Evolutionary conservation across 2,329 filamentous ascomycete genomes (phyloP).

Genomic region (Karstenula rhodostoma): DNA sequence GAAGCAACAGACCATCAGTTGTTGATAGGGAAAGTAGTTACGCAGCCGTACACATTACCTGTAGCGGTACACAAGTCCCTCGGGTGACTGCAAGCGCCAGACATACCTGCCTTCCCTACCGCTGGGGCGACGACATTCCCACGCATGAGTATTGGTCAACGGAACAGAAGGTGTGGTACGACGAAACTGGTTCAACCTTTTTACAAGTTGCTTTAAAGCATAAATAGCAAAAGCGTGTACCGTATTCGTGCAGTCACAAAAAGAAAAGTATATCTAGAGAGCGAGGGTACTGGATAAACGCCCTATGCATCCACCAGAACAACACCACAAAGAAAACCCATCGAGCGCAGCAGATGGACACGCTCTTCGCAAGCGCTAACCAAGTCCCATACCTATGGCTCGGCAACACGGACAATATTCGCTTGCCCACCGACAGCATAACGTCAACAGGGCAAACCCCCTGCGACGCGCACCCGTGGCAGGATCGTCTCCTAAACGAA

Average conservation of each 20-base stretch:
- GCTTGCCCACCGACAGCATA: background rate
- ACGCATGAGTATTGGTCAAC: conserved; percentile 3
- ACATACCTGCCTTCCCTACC: conserved; percentile 21
- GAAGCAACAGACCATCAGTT: no score
- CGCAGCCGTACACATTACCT: no score
- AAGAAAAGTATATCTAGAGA: background rate
- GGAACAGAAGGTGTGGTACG: conserved; percentile 1
- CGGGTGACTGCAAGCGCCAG: no score
- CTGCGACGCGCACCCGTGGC: background rate
- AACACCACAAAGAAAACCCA: conserved; percentile 10
- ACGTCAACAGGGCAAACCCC: background rate
- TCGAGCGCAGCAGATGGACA: conserved; percentile 19
- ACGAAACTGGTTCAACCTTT: conserved; percentile 13
- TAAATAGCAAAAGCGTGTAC: background rate
- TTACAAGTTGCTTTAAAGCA: background rate
- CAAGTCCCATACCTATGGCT: conserved; percentile 14
- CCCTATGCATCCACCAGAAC: conserved; percentile 21
- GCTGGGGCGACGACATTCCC: conserved; percentile 10
- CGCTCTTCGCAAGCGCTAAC: conserved; percentile 11
- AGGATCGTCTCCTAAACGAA: background rate
- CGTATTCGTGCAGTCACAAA: no score
- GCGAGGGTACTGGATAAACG: conserved; percentile 22
- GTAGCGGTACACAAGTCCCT: no score
- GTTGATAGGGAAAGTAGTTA: no score
- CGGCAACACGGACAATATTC: background rate